A percentile compares a stretch with the other conserved stretches of the same genome.
These are phyloP conservation scores for Leucosporidium scottii DNA, from an alignment of 768 basidiomycete species.

Conservation along the genomic window DNA sequence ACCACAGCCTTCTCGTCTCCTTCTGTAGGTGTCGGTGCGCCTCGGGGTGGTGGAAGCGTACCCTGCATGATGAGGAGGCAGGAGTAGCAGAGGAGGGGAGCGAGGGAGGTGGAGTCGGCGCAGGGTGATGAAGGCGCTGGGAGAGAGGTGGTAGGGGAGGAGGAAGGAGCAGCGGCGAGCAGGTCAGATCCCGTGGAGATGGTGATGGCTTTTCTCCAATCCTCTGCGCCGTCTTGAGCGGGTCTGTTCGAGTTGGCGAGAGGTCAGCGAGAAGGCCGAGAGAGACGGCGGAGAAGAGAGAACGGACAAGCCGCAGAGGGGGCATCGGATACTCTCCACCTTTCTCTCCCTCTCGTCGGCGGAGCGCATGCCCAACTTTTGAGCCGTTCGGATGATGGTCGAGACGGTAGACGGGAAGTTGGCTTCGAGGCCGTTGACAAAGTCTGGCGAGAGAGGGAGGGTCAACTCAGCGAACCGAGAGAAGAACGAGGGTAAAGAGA, in stretches of 20 bases:
- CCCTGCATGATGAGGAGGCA: conserved; percentile 23
- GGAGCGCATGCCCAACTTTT: conserved; percentile 32
- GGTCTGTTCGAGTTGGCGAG: conserved; percentile 4
- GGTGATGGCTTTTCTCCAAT: conserved; percentile 27
- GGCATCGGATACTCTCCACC: conserved; percentile 1
- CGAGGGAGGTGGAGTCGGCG: background rate
- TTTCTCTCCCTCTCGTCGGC: background rate
- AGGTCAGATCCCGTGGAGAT: conserved; percentile 7
- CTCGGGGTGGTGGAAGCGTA: background rate
- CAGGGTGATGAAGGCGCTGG: too few species aligned
- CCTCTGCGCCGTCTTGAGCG: conserved; percentile 10
- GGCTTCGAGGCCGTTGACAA: conserved; percentile 27
- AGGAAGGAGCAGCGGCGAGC: background rate
- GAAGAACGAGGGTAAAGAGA: background rate
- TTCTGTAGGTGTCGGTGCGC: background rate
- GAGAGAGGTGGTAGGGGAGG: background rate
- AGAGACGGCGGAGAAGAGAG: background rate
- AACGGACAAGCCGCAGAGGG: conserved; percentile 20
- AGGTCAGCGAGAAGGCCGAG: background rate
- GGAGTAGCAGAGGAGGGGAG: conserved; percentile 24
- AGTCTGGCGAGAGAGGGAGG: conserved; percentile 3
- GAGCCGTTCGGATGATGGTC: conserved; percentile 34
- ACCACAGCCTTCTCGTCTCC: background rate
- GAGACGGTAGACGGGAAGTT: conserved; percentile 36
- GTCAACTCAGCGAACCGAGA: background rate